Evolutionary conservation across 345 rosid genomes (phyloP).

Genomic region (Populus pruinosa): DNA sequence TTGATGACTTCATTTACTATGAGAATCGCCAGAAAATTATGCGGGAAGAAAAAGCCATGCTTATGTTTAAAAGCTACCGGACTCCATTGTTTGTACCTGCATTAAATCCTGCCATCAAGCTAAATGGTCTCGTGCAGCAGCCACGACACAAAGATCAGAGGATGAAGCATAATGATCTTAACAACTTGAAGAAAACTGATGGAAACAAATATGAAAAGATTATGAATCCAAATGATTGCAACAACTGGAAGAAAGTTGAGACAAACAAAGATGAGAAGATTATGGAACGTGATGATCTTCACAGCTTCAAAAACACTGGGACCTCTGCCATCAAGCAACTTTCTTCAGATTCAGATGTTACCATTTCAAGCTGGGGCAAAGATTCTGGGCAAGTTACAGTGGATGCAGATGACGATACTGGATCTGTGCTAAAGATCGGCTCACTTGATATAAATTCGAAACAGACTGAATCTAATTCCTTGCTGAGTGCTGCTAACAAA

Average conservation of each 20-base stretch:
- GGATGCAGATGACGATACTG: slow-evolving; percentile 19
- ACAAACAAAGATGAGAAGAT: slow-evolving; percentile 22
- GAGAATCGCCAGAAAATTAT: slow-evolving; percentile 78
- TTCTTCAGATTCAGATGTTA: slow-evolving; percentile 13
- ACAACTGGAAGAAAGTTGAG: slow-evolving; percentile 20
- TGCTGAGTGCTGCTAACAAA: slow-evolving; percentile 7
- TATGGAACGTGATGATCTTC: slow-evolving; percentile 11
- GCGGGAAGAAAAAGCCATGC: slow-evolving; percentile 71
- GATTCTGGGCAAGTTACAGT: slow-evolving; percentile 8
- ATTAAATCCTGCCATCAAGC: slow-evolving; percentile 41
- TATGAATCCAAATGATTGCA: slow-evolving; percentile 12
- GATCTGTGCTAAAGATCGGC: slow-evolving; percentile 28
- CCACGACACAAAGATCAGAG: slow-evolving; percentile 25
- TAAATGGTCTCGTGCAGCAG: slow-evolving; percentile 12
- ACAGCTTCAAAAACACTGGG: slow-evolving; percentile 19
- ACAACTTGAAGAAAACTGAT: slow-evolving; percentile 21
- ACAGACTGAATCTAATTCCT: slow-evolving; percentile 17
- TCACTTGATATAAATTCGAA: slow-evolving; percentile 37
- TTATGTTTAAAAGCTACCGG: slow-evolving; percentile 38
- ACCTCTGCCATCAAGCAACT: slow-evolving; percentile 13
- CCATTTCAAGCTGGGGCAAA: slow-evolving; percentile 16
- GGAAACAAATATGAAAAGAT: slow-evolving; percentile 19
- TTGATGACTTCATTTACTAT: slow-evolving; percentile 80
- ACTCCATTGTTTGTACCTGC: slow-evolving; percentile 38
- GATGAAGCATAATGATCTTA: slow-evolving; percentile 11